phyloP scores from a whole-genome alignment of 805 yeast genomes.

The Candida montana region DNA sequence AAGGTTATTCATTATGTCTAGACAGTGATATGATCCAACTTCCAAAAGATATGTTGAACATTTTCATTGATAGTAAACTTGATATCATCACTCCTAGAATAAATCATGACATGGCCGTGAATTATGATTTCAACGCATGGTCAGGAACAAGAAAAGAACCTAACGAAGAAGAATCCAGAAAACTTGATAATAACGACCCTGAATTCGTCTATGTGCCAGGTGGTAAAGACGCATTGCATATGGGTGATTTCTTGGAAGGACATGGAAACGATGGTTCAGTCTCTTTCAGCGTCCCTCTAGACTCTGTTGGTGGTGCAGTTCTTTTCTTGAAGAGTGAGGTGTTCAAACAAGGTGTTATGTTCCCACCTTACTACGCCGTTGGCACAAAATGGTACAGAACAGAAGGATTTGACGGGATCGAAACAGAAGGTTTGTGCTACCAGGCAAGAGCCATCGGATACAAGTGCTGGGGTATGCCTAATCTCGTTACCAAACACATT shows the following conservation, averaged over 20 bases:
- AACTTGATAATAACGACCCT: constrained; percentile 16
- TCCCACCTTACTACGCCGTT: constrained; percentile 40
- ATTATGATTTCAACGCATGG: constrained; percentile 35
- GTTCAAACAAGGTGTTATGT: constrained; percentile 40
- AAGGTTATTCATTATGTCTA: constrained; percentile 25
- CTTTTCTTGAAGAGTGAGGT: constrained; percentile 39
- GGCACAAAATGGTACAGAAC: constrained; percentile 41
- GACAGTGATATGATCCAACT: constrained; percentile 28
- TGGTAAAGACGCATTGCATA: constrained; percentile 19
- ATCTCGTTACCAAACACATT: constrained; percentile 36
- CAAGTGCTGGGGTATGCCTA: constrained; percentile 46
- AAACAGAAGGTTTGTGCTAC: constrained; percentile 50
- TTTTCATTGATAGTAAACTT: constrained; percentile 21
- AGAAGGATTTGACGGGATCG: constrained; percentile 51
- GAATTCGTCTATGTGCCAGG: constrained; percentile 24
- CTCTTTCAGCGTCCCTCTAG: constrained; percentile 27
- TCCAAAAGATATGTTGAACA: constrained; percentile 22
- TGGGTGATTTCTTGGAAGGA: constrained; percentile 16
- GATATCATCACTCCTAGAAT: constrained; percentile 31
- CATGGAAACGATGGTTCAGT: constrained; percentile 9
- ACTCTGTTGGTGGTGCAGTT: constrained; percentile 50
- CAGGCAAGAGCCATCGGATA: constrained; percentile 40
- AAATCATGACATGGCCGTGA: constrained; percentile 20
- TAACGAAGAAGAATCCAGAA: constrained; percentile 13
- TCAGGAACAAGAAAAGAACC: constrained; percentile 27